A percentile compares a stretch with the other conserved stretches of the same genome.
These are phyloP conservation scores for Rhizopus delemar DNA, from an alignment of 371 early-diverging fungal species.

Conservation along the genomic window DNA sequence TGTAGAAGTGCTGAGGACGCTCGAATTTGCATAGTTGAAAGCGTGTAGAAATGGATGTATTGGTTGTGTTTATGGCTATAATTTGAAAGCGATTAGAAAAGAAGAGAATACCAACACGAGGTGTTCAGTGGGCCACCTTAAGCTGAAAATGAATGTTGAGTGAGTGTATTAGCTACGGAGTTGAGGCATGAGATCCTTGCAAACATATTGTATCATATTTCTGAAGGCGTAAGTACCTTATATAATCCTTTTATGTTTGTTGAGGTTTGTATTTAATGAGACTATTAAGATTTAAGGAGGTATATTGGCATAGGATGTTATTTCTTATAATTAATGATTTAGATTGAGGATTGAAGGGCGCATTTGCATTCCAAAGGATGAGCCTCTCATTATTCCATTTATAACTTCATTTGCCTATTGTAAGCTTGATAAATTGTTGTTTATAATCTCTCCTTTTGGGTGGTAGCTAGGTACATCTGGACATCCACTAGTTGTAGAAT, in stretches of 20 bases:
- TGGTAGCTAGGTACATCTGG: no score
- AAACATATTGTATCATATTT: slow-evolving; percentile 3
- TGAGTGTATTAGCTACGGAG: not conserved
- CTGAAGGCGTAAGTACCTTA: slow-evolving; percentile 1
- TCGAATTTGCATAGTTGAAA: slow-evolving; percentile 3
- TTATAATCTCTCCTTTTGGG: no score
- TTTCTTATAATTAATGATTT: not conserved
- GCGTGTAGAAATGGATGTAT: not conserved
- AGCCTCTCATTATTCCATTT: not conserved
- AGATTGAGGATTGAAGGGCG: no score
- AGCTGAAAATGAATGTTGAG: slow-evolving; percentile 4
- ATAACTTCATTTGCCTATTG: no score
- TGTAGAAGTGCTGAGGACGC: slow-evolving; percentile 7
- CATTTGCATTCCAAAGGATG: not conserved
- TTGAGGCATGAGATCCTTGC: slow-evolving; percentile 9
- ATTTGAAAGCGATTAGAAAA: slow-evolving; percentile 3
- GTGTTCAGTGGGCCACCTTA: not conserved
- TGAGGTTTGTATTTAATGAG: slow-evolving; percentile 4
- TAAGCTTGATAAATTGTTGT: no score
- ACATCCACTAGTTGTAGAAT: no score
- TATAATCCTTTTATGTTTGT: slow-evolving; percentile 8
- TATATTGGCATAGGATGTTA: slow-evolving; percentile 4
- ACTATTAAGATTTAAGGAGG: slow-evolving; percentile 13
- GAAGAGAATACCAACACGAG: slow-evolving; percentile 1
- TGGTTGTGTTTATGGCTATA: not conserved